These are phyloP conservation scores for Raffaelea albimanens DNA, from an alignment of 2,329 filamentous ascomycete genomes.

Conservation along the genomic window DNA sequence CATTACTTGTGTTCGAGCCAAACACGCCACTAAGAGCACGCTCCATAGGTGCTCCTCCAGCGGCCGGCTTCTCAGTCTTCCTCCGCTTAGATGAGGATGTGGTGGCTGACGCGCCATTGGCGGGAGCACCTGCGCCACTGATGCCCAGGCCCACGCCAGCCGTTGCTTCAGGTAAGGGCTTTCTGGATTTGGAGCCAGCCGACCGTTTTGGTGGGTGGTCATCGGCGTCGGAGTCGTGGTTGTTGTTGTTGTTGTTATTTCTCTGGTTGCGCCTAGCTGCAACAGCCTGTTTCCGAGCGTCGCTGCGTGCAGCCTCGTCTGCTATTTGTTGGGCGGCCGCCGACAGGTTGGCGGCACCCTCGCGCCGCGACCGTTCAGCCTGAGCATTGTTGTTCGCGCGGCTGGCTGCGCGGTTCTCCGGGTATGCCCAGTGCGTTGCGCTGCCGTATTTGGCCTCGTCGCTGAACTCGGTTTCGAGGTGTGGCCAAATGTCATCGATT, in stretches of 20 bases:
- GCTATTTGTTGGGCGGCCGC: slow-evolving; percentile 69
- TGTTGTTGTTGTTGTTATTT: slow-evolving; percentile 20
- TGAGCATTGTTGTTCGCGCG: slow-evolving; percentile 48
- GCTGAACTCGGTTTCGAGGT: slow-evolving; percentile 81
- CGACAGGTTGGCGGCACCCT: slow-evolving; percentile 69
- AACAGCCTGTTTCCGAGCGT: slow-evolving; percentile 73
- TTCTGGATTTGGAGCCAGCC: slow-evolving; percentile 26
- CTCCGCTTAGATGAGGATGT: slow-evolving; percentile 58
- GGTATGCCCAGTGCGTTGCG: slow-evolving; percentile 89
- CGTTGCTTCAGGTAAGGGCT: slow-evolving; percentile 27
- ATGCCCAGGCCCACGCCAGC: slow-evolving; percentile 54
- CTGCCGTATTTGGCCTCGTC: slow-evolving; percentile 92
- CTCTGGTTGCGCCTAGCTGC: slow-evolving; percentile 65
- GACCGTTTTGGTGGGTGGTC: slow-evolving; percentile 35
- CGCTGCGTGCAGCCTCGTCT: slow-evolving; percentile 75
- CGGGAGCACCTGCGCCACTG: slow-evolving; percentile 39
- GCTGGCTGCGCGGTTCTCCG: slow-evolving; percentile 60
- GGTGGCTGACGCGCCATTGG: slow-evolving; percentile 31
- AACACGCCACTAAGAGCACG: slow-evolving; percentile 56
- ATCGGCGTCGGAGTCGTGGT: slow-evolving; percentile 69
- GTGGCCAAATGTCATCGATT: slow-evolving; percentile 77
- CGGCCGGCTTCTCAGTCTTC: slow-evolving; percentile 63
- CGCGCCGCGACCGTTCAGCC: slow-evolving; percentile 66
- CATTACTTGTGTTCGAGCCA: slow-evolving; percentile 25
- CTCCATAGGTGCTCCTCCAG: slow-evolving; percentile 48